phyloP scores from a whole-genome alignment of 2,329 filamentous ascomycete genomes.

The Aureobasidium vineae region DNA sequence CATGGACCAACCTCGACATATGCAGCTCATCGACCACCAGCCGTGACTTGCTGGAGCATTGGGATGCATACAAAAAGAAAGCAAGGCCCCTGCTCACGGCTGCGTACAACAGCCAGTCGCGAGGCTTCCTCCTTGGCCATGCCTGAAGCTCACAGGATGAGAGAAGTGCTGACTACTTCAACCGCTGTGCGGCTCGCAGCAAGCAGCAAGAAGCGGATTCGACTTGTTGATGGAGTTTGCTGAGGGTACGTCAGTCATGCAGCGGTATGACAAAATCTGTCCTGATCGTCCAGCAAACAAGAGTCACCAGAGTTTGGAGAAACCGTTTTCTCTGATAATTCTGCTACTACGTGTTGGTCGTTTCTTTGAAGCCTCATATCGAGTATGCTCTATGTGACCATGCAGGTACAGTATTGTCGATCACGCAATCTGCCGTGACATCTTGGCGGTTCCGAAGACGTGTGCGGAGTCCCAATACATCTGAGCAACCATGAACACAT shows the following conservation, averaged over 20 bases:
- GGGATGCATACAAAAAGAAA: not conserved
- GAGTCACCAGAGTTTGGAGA: not conserved
- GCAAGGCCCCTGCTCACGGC: not conserved
- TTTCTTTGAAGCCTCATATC: no score
- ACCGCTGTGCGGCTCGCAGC: not conserved
- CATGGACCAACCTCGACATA: not conserved
- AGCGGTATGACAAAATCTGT: not conserved
- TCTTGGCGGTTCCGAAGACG: not conserved
- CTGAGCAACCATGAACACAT: not conserved
- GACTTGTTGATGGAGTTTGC: not conserved
- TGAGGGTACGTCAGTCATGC: not conserved
- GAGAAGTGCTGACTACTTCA: not conserved
- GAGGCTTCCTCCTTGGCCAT: not conserved
- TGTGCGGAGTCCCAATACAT: not conserved
- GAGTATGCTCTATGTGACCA: not conserved
- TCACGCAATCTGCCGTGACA: constrained; percentile 15
- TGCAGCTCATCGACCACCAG: not conserved
- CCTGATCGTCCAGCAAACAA: not conserved
- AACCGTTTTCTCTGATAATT: no score
- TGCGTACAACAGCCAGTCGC: not conserved
- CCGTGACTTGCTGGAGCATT: not conserved
- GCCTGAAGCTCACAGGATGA: not conserved
- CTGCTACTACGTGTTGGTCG: no score
- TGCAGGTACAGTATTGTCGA: not conserved
- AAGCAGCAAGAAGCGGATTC: not conserved